Evolutionary conservation across 352 stramenopile genomes (phyloP), one percentile per base, ranked within the genome.

Genomic region (Phytophthora syringae): DNA sequence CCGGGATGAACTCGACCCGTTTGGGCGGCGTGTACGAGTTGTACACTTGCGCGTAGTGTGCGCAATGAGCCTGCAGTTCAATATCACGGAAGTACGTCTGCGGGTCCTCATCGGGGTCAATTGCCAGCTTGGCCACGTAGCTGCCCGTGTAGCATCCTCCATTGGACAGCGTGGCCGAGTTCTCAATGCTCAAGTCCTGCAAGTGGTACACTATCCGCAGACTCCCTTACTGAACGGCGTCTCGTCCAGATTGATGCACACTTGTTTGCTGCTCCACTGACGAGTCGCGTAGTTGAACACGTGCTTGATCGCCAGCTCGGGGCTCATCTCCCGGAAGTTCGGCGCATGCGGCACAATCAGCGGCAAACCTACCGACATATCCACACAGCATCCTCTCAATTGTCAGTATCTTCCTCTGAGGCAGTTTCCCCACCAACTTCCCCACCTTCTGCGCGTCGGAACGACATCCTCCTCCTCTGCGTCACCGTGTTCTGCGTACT

Each of bases 1-100:
- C 85, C 34, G 89, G 60, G 37, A 93, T 84, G 47, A 95, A 95
- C 64, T 93, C 83, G 37, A 95, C 81, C 27, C 85, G 82, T 59
- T 93, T 93, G 25, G 87, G 87, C 11, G 87, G 87, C 9, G 77
- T 86, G 52, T 95, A 93, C 43, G 82, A 93, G 65, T 97, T 95
- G 70, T 95, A 97, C 32, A 95, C 64, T 52, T 88, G 69, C 0
- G 88, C 89, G 54, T 95, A 97, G 44, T 90, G 80, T 6, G 84
- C 86, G 54, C 89, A 95, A 39, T 95, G 88, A 1, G 89, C 87
- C 53, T 97, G 89, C 18, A 95, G 69, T 70, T 97, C 89, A 44
- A 93, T 93, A 58, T 97, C 89, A 11, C 82, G 83, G 63, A 97
- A 97, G 53, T 97, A 97, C 52, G 88, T 95, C 56, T 94, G 82